Evolutionary conservation across 805 yeast species (phyloP).

Genomic region (Wickerhamomyces xylosicus): DNA sequence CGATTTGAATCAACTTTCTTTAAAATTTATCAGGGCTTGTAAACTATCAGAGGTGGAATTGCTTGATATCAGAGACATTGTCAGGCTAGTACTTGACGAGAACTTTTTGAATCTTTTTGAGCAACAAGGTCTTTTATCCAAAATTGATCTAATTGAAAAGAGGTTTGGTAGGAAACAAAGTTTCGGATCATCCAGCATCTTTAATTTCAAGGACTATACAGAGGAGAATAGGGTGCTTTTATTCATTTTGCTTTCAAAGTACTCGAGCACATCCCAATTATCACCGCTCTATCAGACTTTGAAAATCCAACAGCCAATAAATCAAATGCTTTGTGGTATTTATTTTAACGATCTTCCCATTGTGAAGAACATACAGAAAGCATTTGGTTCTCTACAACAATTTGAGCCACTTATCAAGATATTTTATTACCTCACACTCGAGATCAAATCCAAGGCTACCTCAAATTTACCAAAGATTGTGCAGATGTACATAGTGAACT

Average conservation of each 20-base stretch:
- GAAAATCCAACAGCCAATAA: constrained; percentile 9
- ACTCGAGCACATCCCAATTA: constrained; percentile 1
- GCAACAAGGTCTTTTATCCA: constrained; percentile 7
- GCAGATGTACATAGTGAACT: constrained; percentile 20
- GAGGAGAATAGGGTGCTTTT: constrained; percentile 11
- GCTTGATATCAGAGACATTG: neutral
- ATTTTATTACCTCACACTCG: constrained; percentile 23
- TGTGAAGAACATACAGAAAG: constrained; percentile 4
- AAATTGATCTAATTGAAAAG: constrained; percentile 8
- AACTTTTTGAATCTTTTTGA: constrained; percentile 6
- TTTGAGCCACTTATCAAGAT: constrained; percentile 22
- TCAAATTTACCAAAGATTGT: constrained; percentile 22
- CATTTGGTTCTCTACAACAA: neutral
- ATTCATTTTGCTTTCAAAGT: constrained; percentile 10
- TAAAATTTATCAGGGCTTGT: constrained; percentile 26
- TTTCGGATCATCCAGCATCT: constrained; percentile 1
- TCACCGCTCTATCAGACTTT: constrained; percentile 4
- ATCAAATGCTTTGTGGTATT: constrained; percentile 17
- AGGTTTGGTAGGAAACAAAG: constrained; percentile 5
- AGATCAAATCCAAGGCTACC: constrained; percentile 22
- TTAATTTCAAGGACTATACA: constrained; percentile 8
- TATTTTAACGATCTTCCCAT: constrained; percentile 8
- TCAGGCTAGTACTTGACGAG: constrained; percentile 7
- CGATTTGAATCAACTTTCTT: constrained; percentile 12
- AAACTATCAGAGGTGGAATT: constrained; percentile 15